Base-by-base conservation (phyloP, 768 basidiomycete genomes). In the Megacollybia marginata region DNA sequence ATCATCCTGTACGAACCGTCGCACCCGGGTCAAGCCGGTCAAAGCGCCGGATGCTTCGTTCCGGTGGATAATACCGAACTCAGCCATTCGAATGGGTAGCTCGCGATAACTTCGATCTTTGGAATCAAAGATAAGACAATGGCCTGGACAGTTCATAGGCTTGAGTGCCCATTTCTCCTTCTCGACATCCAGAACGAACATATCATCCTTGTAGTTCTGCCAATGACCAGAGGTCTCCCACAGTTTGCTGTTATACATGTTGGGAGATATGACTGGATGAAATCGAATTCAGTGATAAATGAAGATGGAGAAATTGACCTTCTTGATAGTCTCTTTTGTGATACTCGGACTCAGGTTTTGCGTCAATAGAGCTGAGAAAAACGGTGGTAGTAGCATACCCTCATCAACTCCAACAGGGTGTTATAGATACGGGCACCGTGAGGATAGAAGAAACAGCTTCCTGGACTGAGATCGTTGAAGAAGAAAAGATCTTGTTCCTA, bases 91-190 rank as follows among this genome's bases (percentile, higher is more conserved):
- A 56, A 99, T 84, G 8, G 96, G 96, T 12, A 98, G 76, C 66
- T 99, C 96, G 64, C 85, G 88, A 72, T 98, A 97, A 53, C 83
- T 86, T 54, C 96, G 82, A 65, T 96, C 94, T 51, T 90, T 78
- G 20, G 89, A 87, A 68, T 92, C 95, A 62, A 98, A 99, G 57
- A 99, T 90, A 46, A 98, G 67, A 66, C 90, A 93, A 65, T 98
- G 96, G 5, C 94, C 94, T 0, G 90, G 96, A 71, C 96, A 98
- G 68, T 99, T 99, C 96, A 99, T 99, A 16, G 96, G 96, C 69
- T 98, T 96, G 52, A 98, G 75, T 0, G 79, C 95, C 82, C 92
- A 99, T 61, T 80, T 80, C 69, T 97, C 93, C 71, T 98, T 97
- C 69, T 99, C 96, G 50, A 97, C 69, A 50, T 94, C 88, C 51